Conservation (phyloP, 2,329 filamentous ascomycete genomes). For the Tolypocladium cylindrosporum region DNA sequence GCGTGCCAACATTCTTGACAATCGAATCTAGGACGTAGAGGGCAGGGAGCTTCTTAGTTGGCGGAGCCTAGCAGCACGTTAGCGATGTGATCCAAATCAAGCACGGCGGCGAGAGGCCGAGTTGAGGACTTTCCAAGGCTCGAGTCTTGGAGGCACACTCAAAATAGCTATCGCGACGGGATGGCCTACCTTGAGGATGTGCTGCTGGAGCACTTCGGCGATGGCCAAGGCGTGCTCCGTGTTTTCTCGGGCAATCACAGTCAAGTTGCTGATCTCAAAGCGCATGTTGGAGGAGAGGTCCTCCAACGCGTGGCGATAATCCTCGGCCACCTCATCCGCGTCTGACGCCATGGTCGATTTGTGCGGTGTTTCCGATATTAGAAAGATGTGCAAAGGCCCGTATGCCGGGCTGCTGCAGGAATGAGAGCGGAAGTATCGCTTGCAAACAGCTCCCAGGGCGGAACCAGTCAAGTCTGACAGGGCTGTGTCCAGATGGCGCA, state of each 20-base stretch:
- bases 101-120: background rate
- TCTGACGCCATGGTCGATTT: constrained; percentile 35
- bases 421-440: background rate
- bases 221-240: constrained; percentile 93
- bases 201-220: constrained; percentile 78
- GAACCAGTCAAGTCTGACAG: background rate
- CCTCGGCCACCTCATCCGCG: constrained; percentile 81
- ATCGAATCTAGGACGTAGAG: constrained; percentile 97
- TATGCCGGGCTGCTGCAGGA: background rate
- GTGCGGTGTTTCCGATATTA: background rate
- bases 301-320: constrained; percentile 88
- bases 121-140: background rate
- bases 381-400: background rate
- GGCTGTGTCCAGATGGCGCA: constrained; percentile 2
- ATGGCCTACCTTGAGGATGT: constrained; percentile 81
- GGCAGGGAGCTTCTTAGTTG: constrained; percentile 85
- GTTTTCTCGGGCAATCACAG: constrained; percentile 94
- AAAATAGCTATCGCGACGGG: background rate
- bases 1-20: constrained; percentile 96
- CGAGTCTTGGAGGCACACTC: background rate
- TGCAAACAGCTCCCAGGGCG: background rate
- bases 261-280: constrained; percentile 94
- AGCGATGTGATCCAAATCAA: constrained; percentile 19
- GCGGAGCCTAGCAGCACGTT: constrained; percentile 57
- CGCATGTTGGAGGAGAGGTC: constrained; percentile 85